Base-by-base conservation (phyloP, 108 stramenopile species). In the Licmophora abbreviata region DNA sequence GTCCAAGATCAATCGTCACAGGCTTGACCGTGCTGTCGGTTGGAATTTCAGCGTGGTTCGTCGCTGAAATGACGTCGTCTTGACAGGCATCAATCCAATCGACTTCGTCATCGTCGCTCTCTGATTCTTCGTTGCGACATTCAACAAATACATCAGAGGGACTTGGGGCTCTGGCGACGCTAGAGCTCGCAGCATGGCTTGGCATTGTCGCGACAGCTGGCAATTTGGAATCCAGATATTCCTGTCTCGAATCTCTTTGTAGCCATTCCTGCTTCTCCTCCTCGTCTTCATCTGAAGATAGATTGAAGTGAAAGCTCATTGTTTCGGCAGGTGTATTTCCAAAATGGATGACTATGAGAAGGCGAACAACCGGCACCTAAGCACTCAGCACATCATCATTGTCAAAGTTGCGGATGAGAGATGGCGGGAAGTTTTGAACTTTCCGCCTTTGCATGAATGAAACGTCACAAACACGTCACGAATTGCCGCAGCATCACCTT, bases 281-380 rank as follows among this genome's bases (percentile, higher is more conserved):
- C 21, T 35, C 51, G 21, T 10, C 17, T 17, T 47, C 44, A 0
- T 65, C 64, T 2, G 71, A 66, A 26, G 64, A 65, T 32, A 61
- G 37, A 54, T 66, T 66, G 53, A 59, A 61, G 30, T 72, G 48
- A 48, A 61, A 65, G 30, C 63, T 71, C 69, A 71, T 71, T 46
- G 9, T 35, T 35, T n/a, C n/a, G n/a, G n/a, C n/a, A n/a, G n/a
- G n/a, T n/a, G n/a, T n/a, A n/a, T n/a, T n/a, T n/a, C n/a, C n/a
- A n/a, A n/a, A n/a, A n/a, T n/a, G n/a, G n/a, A n/a, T n/a, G n/a
- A n/a, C n/a, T n/a, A n/a, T n/a, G n/a, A n/a, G n/a, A n/a, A n/a
- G n/a, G n/a, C n/a, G n/a, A n/a, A n/a, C n/a, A n/a, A n/a, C n/a
- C n/a, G n/a, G n/a, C n/a, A n/a, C n/a, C n/a, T n/a, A n/a, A n/a